Base-by-base conservation (phyloP, 2,329 filamentous ascomycete genomes). In the Neofusicoccum sp. region DNA sequence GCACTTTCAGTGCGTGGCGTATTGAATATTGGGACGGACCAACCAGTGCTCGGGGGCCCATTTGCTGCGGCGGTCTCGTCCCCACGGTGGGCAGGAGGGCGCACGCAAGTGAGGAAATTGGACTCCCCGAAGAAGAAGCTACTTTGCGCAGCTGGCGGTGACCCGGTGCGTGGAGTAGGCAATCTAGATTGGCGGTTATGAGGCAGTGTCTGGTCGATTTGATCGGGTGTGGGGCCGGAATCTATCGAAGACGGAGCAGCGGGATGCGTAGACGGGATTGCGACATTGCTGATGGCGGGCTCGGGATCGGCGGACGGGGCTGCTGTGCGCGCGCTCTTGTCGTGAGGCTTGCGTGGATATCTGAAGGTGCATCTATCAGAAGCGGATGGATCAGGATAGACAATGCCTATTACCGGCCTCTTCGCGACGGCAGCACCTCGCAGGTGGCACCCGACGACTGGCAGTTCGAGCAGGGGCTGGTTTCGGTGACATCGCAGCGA, bases 101-200 rank as follows among this genome's bases (percentile, higher is more conserved):
- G 77, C 3, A 83, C 78, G 62, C 80, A 82, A 12, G 79, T 77
- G 43, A 82, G 72, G 1, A 80, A 79, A 53, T 75, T 80, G 1
- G 78, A 80, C 58, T 80, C 78, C 34, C 78, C 78, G 4, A 81
- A 74, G 53, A 80, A 80, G 11, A 70, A 4, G 68, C 68, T 2
- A 47, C 60, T 58, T 66, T 65, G 24, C 68, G 69, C 62, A 66
- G 64, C 64, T 67, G 8, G 69, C 65, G 28, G 65, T 64, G 38
- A 68, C 65, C 33, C 34, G 24, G 33, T 61, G 33, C 59, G 58
- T 9, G 47, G 54, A 2, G 63, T 48, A 31, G 63, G 58, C 20
- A 65, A 67, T 4, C 64, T 63, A 8, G 63, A 2, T n/a, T 16
- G 26, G 11, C 5, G 28, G n/a, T 11, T 9, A 9, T 5, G 28